phyloP scores from a whole-genome alignment of 2,329 filamentous ascomycete genomes.

The Diaporthe eres region DNA sequence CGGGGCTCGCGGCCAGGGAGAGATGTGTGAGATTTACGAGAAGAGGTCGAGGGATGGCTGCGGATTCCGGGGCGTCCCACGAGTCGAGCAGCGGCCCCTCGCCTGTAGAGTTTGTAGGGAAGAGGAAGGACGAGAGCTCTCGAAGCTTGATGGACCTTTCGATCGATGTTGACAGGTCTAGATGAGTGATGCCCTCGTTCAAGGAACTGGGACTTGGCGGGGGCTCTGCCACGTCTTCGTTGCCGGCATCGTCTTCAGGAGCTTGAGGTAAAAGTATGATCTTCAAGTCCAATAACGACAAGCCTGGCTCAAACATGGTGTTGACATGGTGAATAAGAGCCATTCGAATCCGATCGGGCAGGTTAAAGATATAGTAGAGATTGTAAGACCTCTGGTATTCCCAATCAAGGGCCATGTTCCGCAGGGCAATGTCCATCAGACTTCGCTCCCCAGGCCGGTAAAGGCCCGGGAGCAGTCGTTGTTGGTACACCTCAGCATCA shows the following conservation, averaged over 20 bases:
- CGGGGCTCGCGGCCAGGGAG: constrained; percentile 66
- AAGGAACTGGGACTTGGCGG: constrained; percentile 46
- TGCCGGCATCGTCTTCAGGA: constrained; percentile 46
- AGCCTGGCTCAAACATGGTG: constrained; percentile 58
- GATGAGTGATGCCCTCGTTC: constrained; percentile 63
- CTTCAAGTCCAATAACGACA: constrained; percentile 65
- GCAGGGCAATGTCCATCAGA: constrained; percentile 66
- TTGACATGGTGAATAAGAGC: constrained; percentile 67
- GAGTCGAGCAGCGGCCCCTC: constrained; percentile 59
- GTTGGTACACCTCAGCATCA: constrained; percentile 19
- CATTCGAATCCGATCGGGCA: constrained; percentile 68
- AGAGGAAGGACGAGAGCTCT: constrained; percentile 66
- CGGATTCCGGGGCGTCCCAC: constrained; percentile 63
- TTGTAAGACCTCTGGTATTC: constrained; percentile 68
- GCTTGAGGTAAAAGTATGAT: constrained; percentile 57
- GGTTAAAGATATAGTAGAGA: constrained; percentile 67
- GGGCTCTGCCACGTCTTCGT: constrained; percentile 43
- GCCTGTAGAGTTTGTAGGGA: constrained; percentile 51
- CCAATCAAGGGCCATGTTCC: constrained; percentile 68
- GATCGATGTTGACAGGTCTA: constrained; percentile 69
- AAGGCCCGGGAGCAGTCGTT: constrained; percentile 57
- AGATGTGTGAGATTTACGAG: constrained; percentile 73
- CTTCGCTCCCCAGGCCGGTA: constrained; percentile 61
- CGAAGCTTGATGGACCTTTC: constrained; percentile 66
- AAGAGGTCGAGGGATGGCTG: constrained; percentile 53